Base-by-base conservation (phyloP, 2,329 filamentous ascomycete genomes). In the Pyrenophora tritici-repentis region DNA sequence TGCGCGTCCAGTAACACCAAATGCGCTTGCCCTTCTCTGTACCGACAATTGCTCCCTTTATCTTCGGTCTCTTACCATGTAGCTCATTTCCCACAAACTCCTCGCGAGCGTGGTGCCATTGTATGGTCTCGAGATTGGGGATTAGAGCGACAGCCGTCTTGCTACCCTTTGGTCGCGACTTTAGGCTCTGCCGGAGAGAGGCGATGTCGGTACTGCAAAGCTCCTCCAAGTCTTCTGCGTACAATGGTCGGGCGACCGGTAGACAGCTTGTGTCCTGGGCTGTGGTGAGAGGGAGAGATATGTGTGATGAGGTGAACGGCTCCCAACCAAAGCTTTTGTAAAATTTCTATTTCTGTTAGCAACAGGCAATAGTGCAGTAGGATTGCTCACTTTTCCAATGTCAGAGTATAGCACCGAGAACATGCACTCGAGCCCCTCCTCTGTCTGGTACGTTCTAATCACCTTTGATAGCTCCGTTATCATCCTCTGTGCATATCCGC, bases 361-460 rank as follows among this genome's bases (percentile, higher is more conserved):
- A 81, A 14, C n/a, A n/a, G 20, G 10, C 6, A 6, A 17, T 81
- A 10, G 85, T 88, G 84, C n/a, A 83, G 82, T 3, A 81, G 72
- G 2, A 79, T 81, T 81, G 72, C 37, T 67, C 61, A 56, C 81
- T 80, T 59, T 78, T 16, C 92, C 90, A 58, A 95, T 91, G 65
- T 95, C 90, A 7, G 91, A 96, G 73, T 86, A 96, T 7, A 97
- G 79, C 6, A 95, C 83, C 0, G 89, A 92, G 72, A 93, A 94
- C 12, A 84, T 73, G 56, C 70, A 79, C 68, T 67, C 12, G 66
- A 38, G 57, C 4, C 75, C 71, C 35, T 58, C 58, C 44, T n/a
- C 67, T 50, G 76, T 73, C 59, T 84, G 80, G 75, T 81, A 81
- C 2, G 74, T 80, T 55, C 79, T 76, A 35, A 86, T 65, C 45